Percentiles rank a stretch among this genome's conserved stretches.
phyloP scores from a whole-genome alignment of 345 rosid genomes.

The Corchorus capsularis region DNA sequence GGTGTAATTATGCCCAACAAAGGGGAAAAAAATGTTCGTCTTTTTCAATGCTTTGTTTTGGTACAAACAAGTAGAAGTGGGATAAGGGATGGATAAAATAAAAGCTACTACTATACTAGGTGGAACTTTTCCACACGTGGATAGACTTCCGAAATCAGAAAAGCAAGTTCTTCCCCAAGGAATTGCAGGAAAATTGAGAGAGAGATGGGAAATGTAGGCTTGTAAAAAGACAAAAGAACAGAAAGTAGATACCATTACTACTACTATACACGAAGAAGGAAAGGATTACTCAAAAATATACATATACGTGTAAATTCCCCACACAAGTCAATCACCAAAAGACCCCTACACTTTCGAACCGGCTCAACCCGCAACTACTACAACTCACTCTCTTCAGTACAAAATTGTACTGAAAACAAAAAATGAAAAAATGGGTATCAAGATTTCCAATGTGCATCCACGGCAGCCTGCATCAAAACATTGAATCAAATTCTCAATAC shows the following conservation, averaged over 20 bases:
- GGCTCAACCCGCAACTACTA: slow-evolving; percentile 22
- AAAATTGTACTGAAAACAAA: slow-evolving; percentile 52
- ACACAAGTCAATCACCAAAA: neutral
- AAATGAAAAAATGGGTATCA: slow-evolving; percentile 65
- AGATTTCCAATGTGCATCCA: slow-evolving; percentile 39
- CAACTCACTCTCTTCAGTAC: slow-evolving; percentile 44
- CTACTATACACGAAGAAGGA: neutral
- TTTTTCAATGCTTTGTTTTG: too few relatives aligned
- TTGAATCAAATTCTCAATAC: neutral
- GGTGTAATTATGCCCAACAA: too few relatives aligned
- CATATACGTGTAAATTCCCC: slow-evolving; percentile 6
- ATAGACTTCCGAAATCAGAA: too few relatives aligned
- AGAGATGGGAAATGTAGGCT: neutral
- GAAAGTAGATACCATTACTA: neutral
- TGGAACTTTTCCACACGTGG: too few relatives aligned
- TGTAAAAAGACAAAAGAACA: neutral
- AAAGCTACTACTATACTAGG: too few relatives aligned
- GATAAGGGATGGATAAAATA: too few relatives aligned
- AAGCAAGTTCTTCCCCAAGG: too few relatives aligned
- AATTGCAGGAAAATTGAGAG: neutral
- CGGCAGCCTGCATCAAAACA: slow-evolving; percentile 58
- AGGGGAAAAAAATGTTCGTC: too few relatives aligned
- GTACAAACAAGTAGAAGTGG: too few relatives aligned
- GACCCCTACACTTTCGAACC: neutral
- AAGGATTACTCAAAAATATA: slow-evolving; percentile 2